Conservation (phyloP, 345 rosid genomes). For the Hypericum perforatum region DNA sequence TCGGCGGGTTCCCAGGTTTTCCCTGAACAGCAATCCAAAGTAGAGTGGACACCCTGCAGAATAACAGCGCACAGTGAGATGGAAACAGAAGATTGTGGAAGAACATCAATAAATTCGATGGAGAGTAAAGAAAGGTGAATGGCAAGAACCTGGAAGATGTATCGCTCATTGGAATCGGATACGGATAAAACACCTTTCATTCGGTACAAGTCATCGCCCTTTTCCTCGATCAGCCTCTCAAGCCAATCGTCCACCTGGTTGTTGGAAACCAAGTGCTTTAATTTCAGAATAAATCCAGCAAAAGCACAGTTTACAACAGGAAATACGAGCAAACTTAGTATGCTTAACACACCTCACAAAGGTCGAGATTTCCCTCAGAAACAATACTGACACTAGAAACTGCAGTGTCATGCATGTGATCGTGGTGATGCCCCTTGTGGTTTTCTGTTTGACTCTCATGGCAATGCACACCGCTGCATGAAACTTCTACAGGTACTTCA, state of each 20-base stretch:
- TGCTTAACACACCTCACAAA: slow-evolving; percentile 44
- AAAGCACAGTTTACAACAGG: too few relatives aligned
- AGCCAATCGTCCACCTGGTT: slow-evolving; percentile 70
- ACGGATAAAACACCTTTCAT: slow-evolving; percentile 60
- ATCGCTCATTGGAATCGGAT: slow-evolving; percentile 36
- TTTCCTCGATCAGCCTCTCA: slow-evolving; percentile 56
- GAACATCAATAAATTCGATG: background rate
- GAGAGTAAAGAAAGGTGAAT: background rate
- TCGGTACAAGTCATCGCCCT: slow-evolving; percentile 61
- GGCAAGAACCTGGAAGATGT: slow-evolving; percentile 48
- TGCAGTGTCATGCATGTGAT: slow-evolving; percentile 56
- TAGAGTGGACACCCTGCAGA: slow-evolving; percentile 52
- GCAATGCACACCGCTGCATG: slow-evolving; percentile 25
- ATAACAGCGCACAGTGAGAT: background rate
- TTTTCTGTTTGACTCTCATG: slow-evolving; percentile 28
- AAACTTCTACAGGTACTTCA: slow-evolving; percentile 33
- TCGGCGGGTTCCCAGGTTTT: slow-evolving; percentile 52
- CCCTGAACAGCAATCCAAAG: slow-evolving; percentile 46
- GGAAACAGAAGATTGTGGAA: background rate
- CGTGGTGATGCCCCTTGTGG: slow-evolving; percentile 44
- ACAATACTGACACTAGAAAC: slow-evolving; percentile 66
- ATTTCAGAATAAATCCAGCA: too few relatives aligned
- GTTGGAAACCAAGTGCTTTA: background rate
- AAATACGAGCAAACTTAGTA: slow-evolving; percentile 1
- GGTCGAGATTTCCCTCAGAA: slow-evolving; percentile 61